Percentiles rank a stretch among this genome's conserved stretches.
Evolutionary conservation across 2,329 filamentous ascomycete species (phyloP).

Genomic region (Ascochyta clinopodiicola): DNA sequence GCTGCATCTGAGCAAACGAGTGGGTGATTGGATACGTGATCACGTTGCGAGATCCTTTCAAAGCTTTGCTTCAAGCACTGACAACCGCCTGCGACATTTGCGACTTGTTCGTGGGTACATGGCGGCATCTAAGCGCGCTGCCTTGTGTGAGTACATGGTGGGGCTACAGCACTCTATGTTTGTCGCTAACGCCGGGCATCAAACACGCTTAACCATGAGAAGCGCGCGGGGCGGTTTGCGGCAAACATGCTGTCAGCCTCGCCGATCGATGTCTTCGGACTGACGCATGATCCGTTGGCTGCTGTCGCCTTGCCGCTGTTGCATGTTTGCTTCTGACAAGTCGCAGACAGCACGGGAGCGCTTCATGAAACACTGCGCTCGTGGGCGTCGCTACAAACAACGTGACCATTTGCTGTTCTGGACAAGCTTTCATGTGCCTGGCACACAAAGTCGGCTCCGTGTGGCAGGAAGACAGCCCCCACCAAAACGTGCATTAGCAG

Average conservation of each 20-base stretch:
- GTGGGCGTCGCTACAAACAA: slow-evolving; percentile 16
- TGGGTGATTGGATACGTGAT: slow-evolving; percentile 18
- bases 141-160: slow-evolving; percentile 4
- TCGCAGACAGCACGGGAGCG: slow-evolving; percentile 19
- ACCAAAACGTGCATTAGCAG: neutral
- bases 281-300: slow-evolving; percentile 1
- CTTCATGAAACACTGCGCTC: slow-evolving; percentile 27
- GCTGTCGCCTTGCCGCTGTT: neutral
- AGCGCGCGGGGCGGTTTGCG: slow-evolving; percentile 8
- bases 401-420: slow-evolving; percentile 26
- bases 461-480: slow-evolving; percentile 6
- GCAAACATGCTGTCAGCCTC: slow-evolving; percentile 11
- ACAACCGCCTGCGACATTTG: neutral
- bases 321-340: neutral
- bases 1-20: slow-evolving; percentile 15
- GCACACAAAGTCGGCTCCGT: slow-evolving; percentile 20
- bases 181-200: slow-evolving; percentile 11
- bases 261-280: slow-evolving; percentile 1
- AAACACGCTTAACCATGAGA: slow-evolving; percentile 10
- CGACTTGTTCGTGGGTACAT: slow-evolving; percentile 6
- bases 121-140: neutral
- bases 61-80: slow-evolving; percentile 3
- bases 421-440: slow-evolving; percentile 23
- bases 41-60: slow-evolving; percentile 5
- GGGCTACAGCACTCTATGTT: slow-evolving; percentile 9